Percentiles rank a stretch among this genome's conserved stretches.
phyloP scores from a whole-genome alignment of 1,139 yeast species.

The Candida sp. region DNA sequence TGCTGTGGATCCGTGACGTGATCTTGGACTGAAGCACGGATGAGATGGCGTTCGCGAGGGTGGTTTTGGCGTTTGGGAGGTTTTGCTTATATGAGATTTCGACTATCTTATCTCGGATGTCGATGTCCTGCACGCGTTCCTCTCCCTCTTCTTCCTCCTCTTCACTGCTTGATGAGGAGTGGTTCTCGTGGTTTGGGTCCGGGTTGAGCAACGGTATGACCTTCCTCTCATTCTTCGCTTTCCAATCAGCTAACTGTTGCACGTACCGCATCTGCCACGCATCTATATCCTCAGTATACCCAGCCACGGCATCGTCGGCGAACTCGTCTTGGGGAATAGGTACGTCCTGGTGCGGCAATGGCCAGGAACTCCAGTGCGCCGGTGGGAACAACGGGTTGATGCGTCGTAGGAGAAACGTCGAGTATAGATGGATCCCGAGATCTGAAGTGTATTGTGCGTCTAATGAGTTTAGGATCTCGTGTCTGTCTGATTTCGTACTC shows the following conservation, averaged over 20 bases:
- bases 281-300: constrained; percentile 20
- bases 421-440: constrained; percentile 56
- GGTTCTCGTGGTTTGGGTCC: too few species aligned
- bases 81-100: constrained; percentile 14
- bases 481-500: constrained; percentile 24
- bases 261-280: constrained; percentile 1
- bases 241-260: not conserved
- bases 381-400: constrained; percentile 43
- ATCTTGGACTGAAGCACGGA: constrained; percentile 40
- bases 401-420: constrained; percentile 42
- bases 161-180: not conserved
- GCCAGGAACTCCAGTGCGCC: constrained; percentile 52
- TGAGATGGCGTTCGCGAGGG: constrained; percentile 43
- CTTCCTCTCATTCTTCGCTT: too few species aligned
- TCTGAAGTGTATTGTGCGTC: constrained; percentile 52
- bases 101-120: constrained; percentile 1
- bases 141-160: constrained; percentile 5
- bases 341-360: constrained; percentile 31
- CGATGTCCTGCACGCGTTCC: constrained; percentile 1
- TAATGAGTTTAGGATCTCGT: constrained; percentile 33
- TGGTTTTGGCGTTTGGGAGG: constrained; percentile 30
- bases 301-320: constrained; percentile 24
- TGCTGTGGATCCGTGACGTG: constrained; percentile 17
- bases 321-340: constrained; percentile 39
- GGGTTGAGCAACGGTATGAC: too few species aligned